phyloP scores from a whole-genome alignment of 345 rosid genomes.

The Brassica incana region DNA sequence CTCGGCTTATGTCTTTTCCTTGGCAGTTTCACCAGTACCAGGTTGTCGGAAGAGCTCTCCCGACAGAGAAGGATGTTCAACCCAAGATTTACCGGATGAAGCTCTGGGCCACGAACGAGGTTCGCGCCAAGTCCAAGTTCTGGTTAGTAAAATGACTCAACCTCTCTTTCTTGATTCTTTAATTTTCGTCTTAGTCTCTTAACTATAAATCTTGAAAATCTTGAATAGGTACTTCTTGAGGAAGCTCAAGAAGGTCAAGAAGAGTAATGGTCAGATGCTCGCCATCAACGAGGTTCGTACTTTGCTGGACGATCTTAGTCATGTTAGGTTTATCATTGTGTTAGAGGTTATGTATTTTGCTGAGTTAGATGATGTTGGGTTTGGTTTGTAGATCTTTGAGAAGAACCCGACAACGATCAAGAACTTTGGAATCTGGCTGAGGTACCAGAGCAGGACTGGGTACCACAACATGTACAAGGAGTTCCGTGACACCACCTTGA shows the following conservation, averaged over 20 bases:
- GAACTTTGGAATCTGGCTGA: slow-evolving; percentile 65
- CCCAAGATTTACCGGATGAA: slow-evolving; percentile 73
- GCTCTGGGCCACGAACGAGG: slow-evolving; percentile 74
- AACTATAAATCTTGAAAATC: not conserved
- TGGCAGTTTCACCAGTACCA: slow-evolving; percentile 68
- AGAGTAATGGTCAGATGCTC: slow-evolving; percentile 59
- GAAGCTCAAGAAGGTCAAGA: slow-evolving; percentile 57
- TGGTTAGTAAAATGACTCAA: slow-evolving; percentile 39
- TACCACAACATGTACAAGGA: slow-evolving; percentile 80
- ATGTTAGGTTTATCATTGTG: not conserved
- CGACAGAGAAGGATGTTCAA: slow-evolving; percentile 54
- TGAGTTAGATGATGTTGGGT: not conserved
- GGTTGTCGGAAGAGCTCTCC: slow-evolving; percentile 67
- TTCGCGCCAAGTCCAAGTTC: slow-evolving; percentile 68
- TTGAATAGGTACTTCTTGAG: slow-evolving; percentile 53
- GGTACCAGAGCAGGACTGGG: slow-evolving; percentile 63
- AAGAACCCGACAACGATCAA: slow-evolving; percentile 62
- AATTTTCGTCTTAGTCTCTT: not conserved
- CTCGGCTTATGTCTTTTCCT: not conserved
- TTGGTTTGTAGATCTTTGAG: slow-evolving; percentile 51
- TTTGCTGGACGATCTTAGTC: not conserved
- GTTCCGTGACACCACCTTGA: slow-evolving; percentile 57
- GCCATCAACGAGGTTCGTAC: slow-evolving; percentile 54
- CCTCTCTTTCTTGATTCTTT: not conserved
- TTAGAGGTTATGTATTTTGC: not conserved